Evolutionary conservation across 2,329 filamentous ascomycete species (phyloP).

Genomic region (Ambrosiella beaveri): DNA sequence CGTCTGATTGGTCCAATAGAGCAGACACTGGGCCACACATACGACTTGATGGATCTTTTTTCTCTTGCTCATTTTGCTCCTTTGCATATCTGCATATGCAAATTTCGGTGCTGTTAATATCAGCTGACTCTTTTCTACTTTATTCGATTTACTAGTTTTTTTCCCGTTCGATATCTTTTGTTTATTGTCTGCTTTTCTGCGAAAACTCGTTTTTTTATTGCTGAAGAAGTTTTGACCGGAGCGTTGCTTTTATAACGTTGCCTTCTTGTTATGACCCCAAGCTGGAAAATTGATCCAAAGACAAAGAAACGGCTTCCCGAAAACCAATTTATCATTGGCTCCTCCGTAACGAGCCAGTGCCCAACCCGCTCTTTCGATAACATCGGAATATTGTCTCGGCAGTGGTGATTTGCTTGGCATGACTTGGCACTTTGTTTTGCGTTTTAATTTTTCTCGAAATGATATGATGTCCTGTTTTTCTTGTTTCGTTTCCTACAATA

Average conservation of each 20-base stretch:
- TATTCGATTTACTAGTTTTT: conserved; percentile 6
- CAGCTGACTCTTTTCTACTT: neutral
- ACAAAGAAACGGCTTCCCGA: conserved; percentile 9
- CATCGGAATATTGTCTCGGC: neutral
- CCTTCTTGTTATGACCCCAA: conserved; percentile 1
- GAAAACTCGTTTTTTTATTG: conserved; percentile 8
- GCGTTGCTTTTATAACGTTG: neutral
- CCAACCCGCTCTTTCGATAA: neutral
- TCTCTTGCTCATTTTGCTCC: neutral
- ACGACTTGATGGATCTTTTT: neutral
- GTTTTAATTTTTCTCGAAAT: conserved; percentile 6
- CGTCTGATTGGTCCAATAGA: neutral
- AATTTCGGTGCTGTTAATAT: neutral
- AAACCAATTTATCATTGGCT: neutral
- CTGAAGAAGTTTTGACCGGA: conserved; percentile 3
- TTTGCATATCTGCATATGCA: neutral
- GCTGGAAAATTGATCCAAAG: neutral
- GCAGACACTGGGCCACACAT: neutral
- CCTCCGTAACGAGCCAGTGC: no score
- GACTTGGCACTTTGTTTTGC: neutral
- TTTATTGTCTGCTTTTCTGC: conserved; percentile 16
- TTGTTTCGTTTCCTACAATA: neutral
- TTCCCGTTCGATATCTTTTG: conserved; percentile 12
- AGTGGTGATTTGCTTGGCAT: no score
- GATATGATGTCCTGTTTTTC: conserved; percentile 2